Percentiles rank a stretch among this genome's conserved stretches.
Conservation (phyloP, 1,284 basidiomycete species). For the Erythrobasidium hasegawianum region DNA sequence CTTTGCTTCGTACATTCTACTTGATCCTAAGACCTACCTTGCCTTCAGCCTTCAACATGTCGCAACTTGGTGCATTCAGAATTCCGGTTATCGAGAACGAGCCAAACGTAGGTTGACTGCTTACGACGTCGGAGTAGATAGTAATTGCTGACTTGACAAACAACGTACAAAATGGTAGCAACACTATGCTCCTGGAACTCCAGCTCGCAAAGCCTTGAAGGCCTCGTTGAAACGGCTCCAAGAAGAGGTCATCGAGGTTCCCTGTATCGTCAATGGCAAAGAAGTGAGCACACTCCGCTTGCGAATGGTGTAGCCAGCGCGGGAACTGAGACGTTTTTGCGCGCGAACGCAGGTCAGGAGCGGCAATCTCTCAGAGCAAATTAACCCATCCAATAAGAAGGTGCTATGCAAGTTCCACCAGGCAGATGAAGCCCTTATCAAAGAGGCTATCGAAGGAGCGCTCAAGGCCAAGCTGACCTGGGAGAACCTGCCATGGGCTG, state of each 20-base stretch:
- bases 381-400: constrained; percentile 58
- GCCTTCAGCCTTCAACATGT: constrained; percentile 41
- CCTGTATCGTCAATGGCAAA: constrained; percentile 87
- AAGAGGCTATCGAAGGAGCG: constrained; percentile 79
- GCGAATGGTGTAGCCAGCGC: not conserved
- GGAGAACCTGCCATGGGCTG: constrained; percentile 93
- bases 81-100: constrained; percentile 82
- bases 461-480: constrained; percentile 80
- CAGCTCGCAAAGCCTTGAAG: constrained; percentile 71
- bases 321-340: not conserved
- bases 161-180: constrained; percentile 48
- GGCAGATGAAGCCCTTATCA: constrained; percentile 71
- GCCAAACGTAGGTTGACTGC: constrained; percentile 64
- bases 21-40: not conserved
- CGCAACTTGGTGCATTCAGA: constrained; percentile 72
- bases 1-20: not conserved
- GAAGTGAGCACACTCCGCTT: constrained; percentile 57
- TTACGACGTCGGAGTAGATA: not conserved
- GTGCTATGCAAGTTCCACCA: constrained; percentile 80
- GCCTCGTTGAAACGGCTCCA: constrained; percentile 76
- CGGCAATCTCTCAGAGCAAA: constrained; percentile 59
- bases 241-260: constrained; percentile 74
- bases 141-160: constrained; percentile 45
- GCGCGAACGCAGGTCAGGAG: constrained; percentile 65
- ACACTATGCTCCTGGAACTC: constrained; percentile 72